Conservation (phyloP, 805 yeast species). For the Starmerella geochares region DNA sequence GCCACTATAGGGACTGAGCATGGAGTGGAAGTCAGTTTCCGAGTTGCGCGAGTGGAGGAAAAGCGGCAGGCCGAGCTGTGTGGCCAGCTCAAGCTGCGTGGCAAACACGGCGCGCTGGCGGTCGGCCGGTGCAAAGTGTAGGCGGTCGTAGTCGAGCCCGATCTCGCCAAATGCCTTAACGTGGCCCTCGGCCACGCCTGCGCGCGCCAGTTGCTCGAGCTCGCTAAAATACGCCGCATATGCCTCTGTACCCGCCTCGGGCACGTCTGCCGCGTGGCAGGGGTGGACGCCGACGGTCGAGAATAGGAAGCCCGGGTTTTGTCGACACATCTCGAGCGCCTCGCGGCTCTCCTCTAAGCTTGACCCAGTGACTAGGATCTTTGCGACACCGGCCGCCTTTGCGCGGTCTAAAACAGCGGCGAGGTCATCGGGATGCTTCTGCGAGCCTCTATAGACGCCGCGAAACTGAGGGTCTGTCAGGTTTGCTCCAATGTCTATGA, state of each 20-base stretch:
- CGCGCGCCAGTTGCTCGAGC: constrained; percentile 41
- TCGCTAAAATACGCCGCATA: constrained; percentile 36
- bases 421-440: constrained; percentile 60
- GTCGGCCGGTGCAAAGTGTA: constrained; percentile 60
- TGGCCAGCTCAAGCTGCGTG: constrained; percentile 57
- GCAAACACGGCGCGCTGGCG: constrained; percentile 60
- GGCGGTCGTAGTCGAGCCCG: constrained; percentile 88
- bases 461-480: constrained; percentile 81
- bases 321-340: constrained; percentile 45
- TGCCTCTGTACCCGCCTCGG: constrained; percentile 21
- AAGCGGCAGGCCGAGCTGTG: constrained; percentile 52
- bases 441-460: constrained; percentile 65
- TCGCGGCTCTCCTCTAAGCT: constrained; percentile 53
- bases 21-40: constrained; percentile 61
- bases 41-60: constrained; percentile 87
- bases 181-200: constrained; percentile 41
- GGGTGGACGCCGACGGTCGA: constrained; percentile 94
- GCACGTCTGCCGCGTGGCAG: constrained; percentile 48
- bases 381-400: constrained; percentile 48
- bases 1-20: constrained; percentile 46
- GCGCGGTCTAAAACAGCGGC: constrained; percentile 59
- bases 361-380: constrained; percentile 76
- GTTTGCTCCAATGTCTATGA: constrained; percentile 53
- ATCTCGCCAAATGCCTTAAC: constrained; percentile 89
- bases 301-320: constrained; percentile 28